Evolutionary conservation across 805 yeast species (phyloP).

Genomic region (Isabelozyma heimii): DNA sequence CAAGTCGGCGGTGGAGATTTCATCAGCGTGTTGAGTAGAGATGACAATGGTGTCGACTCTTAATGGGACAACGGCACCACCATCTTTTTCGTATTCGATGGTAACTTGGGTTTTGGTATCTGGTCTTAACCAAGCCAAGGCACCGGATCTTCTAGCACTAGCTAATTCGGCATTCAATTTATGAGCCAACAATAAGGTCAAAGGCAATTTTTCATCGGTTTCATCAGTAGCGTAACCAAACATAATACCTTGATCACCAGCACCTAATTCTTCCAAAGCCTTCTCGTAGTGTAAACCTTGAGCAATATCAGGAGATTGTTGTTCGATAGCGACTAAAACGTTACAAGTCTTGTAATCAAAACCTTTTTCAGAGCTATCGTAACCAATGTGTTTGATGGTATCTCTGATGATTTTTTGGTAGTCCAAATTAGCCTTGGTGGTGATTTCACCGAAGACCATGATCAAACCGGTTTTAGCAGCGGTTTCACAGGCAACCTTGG

Average conservation of each 20-base stretch:
- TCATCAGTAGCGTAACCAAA: constrained; percentile 99
- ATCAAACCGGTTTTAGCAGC: constrained; percentile 99
- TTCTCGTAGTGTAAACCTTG: constrained; percentile 98
- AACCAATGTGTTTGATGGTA: constrained; percentile 97
- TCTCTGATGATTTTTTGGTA: constrained; percentile 97
- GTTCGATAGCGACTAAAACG: constrained; percentile 98
- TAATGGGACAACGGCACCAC: constrained; percentile 92
- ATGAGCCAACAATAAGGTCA: constrained; percentile 92
- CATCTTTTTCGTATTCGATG: constrained; percentile 89
- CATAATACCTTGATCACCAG: constrained; percentile 99
- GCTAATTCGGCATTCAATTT: constrained; percentile 96
- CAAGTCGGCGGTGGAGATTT: constrained; percentile 88
- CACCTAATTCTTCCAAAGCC: constrained; percentile 96
- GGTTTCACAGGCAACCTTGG: constrained; percentile 99
- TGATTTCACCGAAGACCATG: constrained; percentile 98
- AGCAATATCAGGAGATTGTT: constrained; percentile 98
- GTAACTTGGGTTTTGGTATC: constrained; percentile 99
- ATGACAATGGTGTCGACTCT: constrained; percentile 98
- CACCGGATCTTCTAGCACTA: constrained; percentile 94
- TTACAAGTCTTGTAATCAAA: constrained; percentile 99
- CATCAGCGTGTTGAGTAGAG: constrained; percentile 97
- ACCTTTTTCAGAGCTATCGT: constrained; percentile 93
- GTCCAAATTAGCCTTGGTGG: constrained; percentile 93
- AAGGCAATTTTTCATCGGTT: constrained; percentile 95
- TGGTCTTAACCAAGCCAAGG: constrained; percentile 96